A percentile compares a stretch with the other conserved stretches of the same genome.
Evolutionary conservation across 2,329 filamentous ascomycete species (phyloP).

Genomic region (Reticulascus tulasneorum): DNA sequence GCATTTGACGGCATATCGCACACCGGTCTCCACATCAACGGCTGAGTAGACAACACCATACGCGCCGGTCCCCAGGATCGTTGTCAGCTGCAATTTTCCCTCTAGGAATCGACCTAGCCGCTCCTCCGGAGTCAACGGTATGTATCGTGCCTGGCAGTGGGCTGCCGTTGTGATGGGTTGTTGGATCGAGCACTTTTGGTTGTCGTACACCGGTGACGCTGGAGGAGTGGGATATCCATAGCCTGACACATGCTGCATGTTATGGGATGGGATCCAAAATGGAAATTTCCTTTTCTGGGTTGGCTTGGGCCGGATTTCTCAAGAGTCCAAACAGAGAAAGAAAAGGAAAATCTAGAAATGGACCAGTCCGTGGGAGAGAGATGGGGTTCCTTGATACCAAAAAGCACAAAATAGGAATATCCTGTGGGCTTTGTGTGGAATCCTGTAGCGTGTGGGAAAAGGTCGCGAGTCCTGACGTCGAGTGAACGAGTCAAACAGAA

Average conservation of each 20-base stretch:
- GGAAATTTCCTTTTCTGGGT: slow-evolving; percentile 9
- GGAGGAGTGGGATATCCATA: slow-evolving; percentile 57
- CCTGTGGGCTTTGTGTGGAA: slow-evolving; percentile 14
- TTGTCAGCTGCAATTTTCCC: slow-evolving; percentile 75
- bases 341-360: slow-evolving; percentile 19
- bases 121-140: slow-evolving; percentile 70
- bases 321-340: slow-evolving; percentile 9
- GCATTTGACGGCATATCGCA: slow-evolving; percentile 92
- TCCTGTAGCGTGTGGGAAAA: too few species aligned
- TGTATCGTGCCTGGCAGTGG: slow-evolving; percentile 40
- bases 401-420: slow-evolving; percentile 18
- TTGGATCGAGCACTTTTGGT: slow-evolving; percentile 40
- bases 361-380: slow-evolving; percentile 9
- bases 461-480: slow-evolving; percentile 35
- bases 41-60: slow-evolving; percentile 96
- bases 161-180: slow-evolving; percentile 29
- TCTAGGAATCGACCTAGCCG: slow-evolving; percentile 81
- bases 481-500: slow-evolving; percentile 45
- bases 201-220: slow-evolving; percentile 52
- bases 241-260: slow-evolving; percentile 56
- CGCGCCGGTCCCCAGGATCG: slow-evolving; percentile 86
- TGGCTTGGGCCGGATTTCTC: slow-evolving; percentile 17
- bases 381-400: slow-evolving; percentile 8
- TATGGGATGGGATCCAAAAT: slow-evolving; percentile 31
- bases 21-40: slow-evolving; percentile 74